These are phyloP conservation scores for Pseudogymnoascus verrucosus DNA, from an alignment of 2,329 filamentous ascomycete species.

Conservation along the genomic window DNA sequence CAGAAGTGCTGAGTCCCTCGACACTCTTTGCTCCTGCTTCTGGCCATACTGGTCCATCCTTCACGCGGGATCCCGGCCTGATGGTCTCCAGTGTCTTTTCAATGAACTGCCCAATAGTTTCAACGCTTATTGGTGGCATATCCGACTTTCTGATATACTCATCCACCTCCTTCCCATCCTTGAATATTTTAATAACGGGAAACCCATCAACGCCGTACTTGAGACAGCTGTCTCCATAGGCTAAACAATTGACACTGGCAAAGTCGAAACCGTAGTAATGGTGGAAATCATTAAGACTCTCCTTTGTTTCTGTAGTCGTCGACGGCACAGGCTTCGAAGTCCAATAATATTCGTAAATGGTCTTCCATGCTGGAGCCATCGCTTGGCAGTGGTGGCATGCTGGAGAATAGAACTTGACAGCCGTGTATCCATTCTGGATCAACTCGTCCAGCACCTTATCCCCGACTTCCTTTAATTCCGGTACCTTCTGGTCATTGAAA, in stretches of 20 bases:
- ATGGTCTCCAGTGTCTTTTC: constrained; percentile 70
- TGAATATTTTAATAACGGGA: constrained; percentile 72
- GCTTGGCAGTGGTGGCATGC: constrained; percentile 32
- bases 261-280: constrained; percentile 84
- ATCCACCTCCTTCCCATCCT: constrained; percentile 63
- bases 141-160: constrained; percentile 58
- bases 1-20: constrained; percentile 18
- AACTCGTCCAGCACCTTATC: constrained; percentile 34
- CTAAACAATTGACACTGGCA: constrained; percentile 75
- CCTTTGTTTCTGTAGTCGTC: constrained; percentile 31
- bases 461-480: constrained; percentile 37
- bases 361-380: constrained; percentile 82
- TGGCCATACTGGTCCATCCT: constrained; percentile 49
- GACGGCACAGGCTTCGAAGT: constrained; percentile 63
- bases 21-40: constrained; percentile 52
- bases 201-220: constrained; percentile 60
- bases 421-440: constrained; percentile 46
- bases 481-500: constrained; percentile 41
- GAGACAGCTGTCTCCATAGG: constrained; percentile 69
- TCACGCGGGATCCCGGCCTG: constrained; percentile 71
- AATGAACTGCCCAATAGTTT: constrained; percentile 49
- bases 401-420: constrained; percentile 45
- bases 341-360: constrained; percentile 87
- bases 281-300: constrained; percentile 39
- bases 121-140: constrained; percentile 46